Percentiles rank a stretch among this genome's conserved stretches.
phyloP scores from a whole-genome alignment of 2,329 filamentous ascomycete genomes.

The Fusarium devonianum region DNA sequence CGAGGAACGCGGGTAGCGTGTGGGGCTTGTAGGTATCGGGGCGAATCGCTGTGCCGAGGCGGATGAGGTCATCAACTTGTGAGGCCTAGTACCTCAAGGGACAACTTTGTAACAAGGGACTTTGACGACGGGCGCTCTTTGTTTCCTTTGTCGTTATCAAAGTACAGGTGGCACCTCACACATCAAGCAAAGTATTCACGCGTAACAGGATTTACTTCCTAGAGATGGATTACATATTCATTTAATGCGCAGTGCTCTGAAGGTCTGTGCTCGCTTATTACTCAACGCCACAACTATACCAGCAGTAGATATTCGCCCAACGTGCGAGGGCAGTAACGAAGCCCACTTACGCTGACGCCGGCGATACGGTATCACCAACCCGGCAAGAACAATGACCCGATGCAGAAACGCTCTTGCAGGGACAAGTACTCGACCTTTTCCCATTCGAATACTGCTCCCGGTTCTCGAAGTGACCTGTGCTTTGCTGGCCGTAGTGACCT shows the following conservation, averaged over 20 bases:
- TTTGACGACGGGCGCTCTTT: not conserved
- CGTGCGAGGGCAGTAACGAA: no score
- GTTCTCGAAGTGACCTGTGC: slow-evolving; percentile 10
- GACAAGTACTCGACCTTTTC: not conserved
- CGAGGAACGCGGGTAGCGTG: slow-evolving; percentile 19
- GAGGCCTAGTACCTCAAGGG: not conserved
- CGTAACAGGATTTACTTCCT: no score
- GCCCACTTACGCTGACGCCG: slow-evolving; percentile 2
- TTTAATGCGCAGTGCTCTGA: no score
- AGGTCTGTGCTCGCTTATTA: no score
- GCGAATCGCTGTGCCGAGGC: slow-evolving; percentile 19
- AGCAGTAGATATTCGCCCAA: no score
- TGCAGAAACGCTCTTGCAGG: slow-evolving; percentile 8
- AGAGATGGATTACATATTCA: no score
- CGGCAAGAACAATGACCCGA: not conserved
- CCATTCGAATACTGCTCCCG: no score
- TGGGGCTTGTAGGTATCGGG: slow-evolving; percentile 18
- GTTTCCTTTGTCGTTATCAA: no score
- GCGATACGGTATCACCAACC: slow-evolving; percentile 10
- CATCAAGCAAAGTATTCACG: no score
- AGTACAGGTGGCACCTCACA: no score
- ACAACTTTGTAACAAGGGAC: not conserved
- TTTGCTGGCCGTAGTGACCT: slow-evolving; percentile 4
- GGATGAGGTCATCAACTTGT: slow-evolving; percentile 16
- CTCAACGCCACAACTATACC: no score